phyloP scores from a whole-genome alignment of 176 grass and related monocot genomes.

The Oryza coarctata region DNA sequence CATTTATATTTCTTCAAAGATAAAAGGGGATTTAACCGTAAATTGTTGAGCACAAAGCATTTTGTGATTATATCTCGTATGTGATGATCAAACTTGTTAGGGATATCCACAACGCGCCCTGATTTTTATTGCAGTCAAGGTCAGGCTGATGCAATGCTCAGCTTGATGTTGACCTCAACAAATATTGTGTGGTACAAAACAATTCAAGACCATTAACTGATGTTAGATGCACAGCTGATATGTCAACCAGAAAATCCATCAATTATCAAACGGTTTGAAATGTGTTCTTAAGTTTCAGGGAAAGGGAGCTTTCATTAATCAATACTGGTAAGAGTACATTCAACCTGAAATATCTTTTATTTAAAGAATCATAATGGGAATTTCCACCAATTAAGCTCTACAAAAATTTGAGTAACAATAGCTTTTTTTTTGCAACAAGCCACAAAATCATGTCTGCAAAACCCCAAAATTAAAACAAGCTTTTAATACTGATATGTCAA shows the following conservation, averaged over 20 bases:
- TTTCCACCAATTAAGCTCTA: background rate
- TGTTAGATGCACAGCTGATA: background rate
- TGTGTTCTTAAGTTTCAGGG: background rate
- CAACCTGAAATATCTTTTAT: background rate
- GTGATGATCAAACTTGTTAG: background rate
- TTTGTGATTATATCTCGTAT: background rate
- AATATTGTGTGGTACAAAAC: background rate
- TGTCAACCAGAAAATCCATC: background rate
- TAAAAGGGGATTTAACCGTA: background rate
- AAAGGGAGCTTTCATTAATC: background rate
- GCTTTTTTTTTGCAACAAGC: background rate
- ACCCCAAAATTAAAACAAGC: background rate
- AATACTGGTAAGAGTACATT: background rate
- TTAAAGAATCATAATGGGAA: background rate
- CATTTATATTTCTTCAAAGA: background rate
- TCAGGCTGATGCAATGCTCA: background rate
- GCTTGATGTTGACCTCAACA: constrained; percentile 1
- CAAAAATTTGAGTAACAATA: background rate
- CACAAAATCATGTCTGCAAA: background rate
- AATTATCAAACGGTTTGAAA: background rate
- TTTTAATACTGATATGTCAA: background rate
- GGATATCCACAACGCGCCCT: background rate
- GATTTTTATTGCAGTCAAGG: background rate
- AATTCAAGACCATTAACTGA: background rate
- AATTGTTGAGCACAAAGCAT: background rate